Evolutionary conservation across 192 early-diverging fungal genomes (phyloP), one percentile per base, ranked within the genome.

Genomic region (Phycomyces nitens): DNA sequence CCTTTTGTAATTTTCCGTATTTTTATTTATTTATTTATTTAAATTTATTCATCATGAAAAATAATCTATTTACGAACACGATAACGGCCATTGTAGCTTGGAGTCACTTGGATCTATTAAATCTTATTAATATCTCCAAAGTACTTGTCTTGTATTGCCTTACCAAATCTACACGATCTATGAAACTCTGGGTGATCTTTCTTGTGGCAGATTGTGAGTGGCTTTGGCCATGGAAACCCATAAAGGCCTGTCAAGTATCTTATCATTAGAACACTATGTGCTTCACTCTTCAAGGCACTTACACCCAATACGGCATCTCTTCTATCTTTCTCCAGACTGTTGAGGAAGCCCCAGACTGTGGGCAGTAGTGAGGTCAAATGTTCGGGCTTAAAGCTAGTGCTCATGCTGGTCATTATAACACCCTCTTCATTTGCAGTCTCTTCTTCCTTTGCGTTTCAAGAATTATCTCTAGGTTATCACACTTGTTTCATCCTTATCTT

Each of bases 311-410:
- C 71, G 65, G 61, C 69, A 64, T 54, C 62, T 24, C 54, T 60
- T 18, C 66, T 51, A 5, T 71, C 62, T 2, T 70, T 43, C 14
- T 74, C 65, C 23, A 82, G 47, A 56, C 72, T 79, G 51, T 80
- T 82, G 29, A 84, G 52, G 22, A 84, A 66, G 8, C 77, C 74
- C 80, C 81, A 79, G 21, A 85, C 64, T 20, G 80, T 78, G 5
- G 80, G 80, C 16, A 84, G 53, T 8, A 84, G 44, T 0, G 72
- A 65, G 5, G 69, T 57, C 14, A 84, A 56, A 69, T 84, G 68
- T 38, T 82, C 74, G 3, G 72, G 42, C 29, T 70, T 72, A 34
- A 79, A 82, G 24, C 73, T 70, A 0, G 70, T 70, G 1, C 74
- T 68, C 1, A 66, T n/a, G 12, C 64, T 64, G 2, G 70, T 71